Base-by-base conservation (phyloP, 2,329 filamentous ascomycete genomes). In the Didymella pomorum region DNA sequence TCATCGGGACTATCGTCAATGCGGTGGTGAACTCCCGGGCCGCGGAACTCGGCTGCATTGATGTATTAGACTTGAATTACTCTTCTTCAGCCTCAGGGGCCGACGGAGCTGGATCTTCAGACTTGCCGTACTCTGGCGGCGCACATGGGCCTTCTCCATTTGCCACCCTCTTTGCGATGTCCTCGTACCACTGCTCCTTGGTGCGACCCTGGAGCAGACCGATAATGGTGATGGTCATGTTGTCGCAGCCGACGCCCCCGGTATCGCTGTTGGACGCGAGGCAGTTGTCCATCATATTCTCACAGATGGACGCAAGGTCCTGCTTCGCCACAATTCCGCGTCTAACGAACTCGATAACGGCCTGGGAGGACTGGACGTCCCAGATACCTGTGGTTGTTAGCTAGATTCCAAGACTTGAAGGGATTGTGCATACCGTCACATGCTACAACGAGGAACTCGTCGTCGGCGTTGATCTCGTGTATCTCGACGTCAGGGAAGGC, bases 241-340 rank as follows among this genome's bases (percentile, higher is more conserved):
- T 99, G 83, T 99, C 95, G 79, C 95, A 99, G 62, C 95, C 95
- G 62, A 99, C 94, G 64, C 95, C 95, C 54, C 95, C 95, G 29
- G 94, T 97, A 81, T 99, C 95, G 67, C 93, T 97, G 85, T 96
- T 98, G 61, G 93, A 96, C 39, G 95, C 93, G 66, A 99, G 84
- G 77, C 95, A 99, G 82, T 98, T 99, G 83, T 99, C 94, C 95
- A 99, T 99, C 92, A 99, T 97, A 82, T 99, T 99, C 81, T 99
- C 95, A 79, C 94, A 98, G 72, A 99, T 98, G 77, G 91, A 91
- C 55, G 93, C 88, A 50, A 99, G 86, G 48, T 96, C 91, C 80
- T 99, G 95, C 83, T 97, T 97, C 50, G 93, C 93, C 48, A 93
- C 94, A 77, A 99, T 97, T 56, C 95, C 95, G 75, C 95, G 90